Base-by-base conservation (phyloP, 805 yeast species). In the Myxozyma monticola region DNA sequence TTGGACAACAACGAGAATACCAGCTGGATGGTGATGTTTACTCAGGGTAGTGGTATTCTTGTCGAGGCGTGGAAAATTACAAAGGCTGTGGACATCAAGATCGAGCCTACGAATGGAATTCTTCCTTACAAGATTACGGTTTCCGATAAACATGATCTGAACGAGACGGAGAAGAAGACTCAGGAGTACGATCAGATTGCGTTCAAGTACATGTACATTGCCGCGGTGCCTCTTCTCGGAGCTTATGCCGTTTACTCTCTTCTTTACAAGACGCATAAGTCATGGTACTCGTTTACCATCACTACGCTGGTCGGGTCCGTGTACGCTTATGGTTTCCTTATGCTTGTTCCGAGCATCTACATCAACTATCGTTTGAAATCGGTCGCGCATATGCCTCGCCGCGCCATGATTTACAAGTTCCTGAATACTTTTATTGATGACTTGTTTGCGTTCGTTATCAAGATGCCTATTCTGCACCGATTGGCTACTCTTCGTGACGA, bases 31-130 rank as follows among this genome's bases (percentile, higher is more conserved):
- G 63, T 72, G 37, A 55, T 70, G 42, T 51, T 64, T 3, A 61
- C 69, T 0, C 74, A 70, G 50, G 72, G 72, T 4, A 34, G 68
- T 40, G 71, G 73, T 20, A 69, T 72, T 29, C 37, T 68, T 10
- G 66, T 72, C 7, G 76, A 72, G 53, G 73, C 74, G 5, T 72
- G 75, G 75, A 71, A 71, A 55, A 68, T 71, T 45, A 70, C 72
- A 26, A 71, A 71, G 29, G 65, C 68, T 20, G 61, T 69, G 3
- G 67, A 70, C 33, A 50, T 71, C 44, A 62, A 61, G 33, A 14
- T 67, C 12, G 54, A 54, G 24, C 59, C 51, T 7, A 5, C 21
- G 9, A 28, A 37, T 54, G 64, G 62, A 30, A 17, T 60, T 50
- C 25, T 48, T 46, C 30, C 52, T 49, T 43, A 65, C 51, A 49